Evolutionary conservation across 352 stramenopile species (phyloP).

Genomic region (Phytophthora cryptogea): DNA sequence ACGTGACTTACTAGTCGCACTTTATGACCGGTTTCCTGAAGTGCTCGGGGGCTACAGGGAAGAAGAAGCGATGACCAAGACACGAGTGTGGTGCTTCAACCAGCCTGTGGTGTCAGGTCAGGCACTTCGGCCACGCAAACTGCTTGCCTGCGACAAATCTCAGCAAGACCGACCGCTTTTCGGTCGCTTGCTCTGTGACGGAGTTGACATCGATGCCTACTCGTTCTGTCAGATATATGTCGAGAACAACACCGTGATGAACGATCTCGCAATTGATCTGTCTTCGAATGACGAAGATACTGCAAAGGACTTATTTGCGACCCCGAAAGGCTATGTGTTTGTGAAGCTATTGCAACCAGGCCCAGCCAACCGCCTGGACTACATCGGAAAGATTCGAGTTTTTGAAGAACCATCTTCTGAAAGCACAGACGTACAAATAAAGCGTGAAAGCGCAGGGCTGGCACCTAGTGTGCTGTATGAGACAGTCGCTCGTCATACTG

Average conservation of each 20-base stretch:
- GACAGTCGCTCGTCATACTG: slow-evolving; percentile 42
- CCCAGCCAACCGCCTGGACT: slow-evolving; percentile 25
- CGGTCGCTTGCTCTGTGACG: slow-evolving; percentile 69
- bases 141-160: slow-evolving; percentile 51
- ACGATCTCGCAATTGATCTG: slow-evolving; percentile 44
- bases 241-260: slow-evolving; percentile 38
- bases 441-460: slow-evolving; percentile 16
- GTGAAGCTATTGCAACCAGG: slow-evolving; percentile 51
- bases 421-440: slow-evolving; percentile 2
- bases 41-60: slow-evolving; percentile 29
- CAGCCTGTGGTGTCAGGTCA: slow-evolving; percentile 75
- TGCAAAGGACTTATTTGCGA: slow-evolving; percentile 11
- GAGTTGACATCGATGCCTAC: slow-evolving; percentile 85
- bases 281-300: not conserved
- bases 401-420: slow-evolving; percentile 17
- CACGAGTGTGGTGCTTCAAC: slow-evolving; percentile 78
- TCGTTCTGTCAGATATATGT: slow-evolving; percentile 82
- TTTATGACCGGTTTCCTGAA: slow-evolving; percentile 37
- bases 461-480: slow-evolving; percentile 51
- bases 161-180: slow-evolving; percentile 61
- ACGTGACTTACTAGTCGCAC: slow-evolving; percentile 49
- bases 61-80: slow-evolving; percentile 30
- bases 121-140: slow-evolving; percentile 70
- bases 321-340: slow-evolving; percentile 35
- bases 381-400: slow-evolving; percentile 58